Base-by-base conservation (phyloP, 805 yeast species). In the Naumovozyma castellii region DNA sequence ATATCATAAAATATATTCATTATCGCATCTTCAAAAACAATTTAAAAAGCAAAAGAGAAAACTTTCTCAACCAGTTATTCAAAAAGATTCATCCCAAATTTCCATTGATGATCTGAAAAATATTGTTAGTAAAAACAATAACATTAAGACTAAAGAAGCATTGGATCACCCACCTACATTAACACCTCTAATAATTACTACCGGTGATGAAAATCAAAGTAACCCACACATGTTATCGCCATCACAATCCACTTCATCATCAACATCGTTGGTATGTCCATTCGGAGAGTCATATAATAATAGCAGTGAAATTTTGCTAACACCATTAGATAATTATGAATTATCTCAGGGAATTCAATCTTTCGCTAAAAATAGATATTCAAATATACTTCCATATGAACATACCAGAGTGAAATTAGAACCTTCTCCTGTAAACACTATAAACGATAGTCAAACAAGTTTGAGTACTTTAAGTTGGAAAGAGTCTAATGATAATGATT, bases 321-420 rank as follows among this genome's bases (percentile, higher is more conserved):
- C 63, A 3, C 63, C 62, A 6, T 45, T 55, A 46, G 56, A 56
- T 39, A 44, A 48, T 38, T 60, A 60, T 37, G 56, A 52, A 36
- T 71, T 84, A 34, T 71, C 80, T 17, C 71, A 81, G 14, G 95
- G 94, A 1, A 76, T 86, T 31, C 90, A 83, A 56, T 73, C 77
- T 17, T 86, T 88, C 31, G 63, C 73, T 40, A 86, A 86, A 56
- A 86, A 87, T 59, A 65, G 97, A 46, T 87, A 87, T 66, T 79
- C 84, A 47, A 92, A 88, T 59, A 84, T 87, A 36, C 74, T 83
- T 49, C 87, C 94, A 4, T 87, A 76, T 59, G 94, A 84, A 53
- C 90, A 84, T 53, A 75, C 94, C 12, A 68, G 95, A 42, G 95
- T 88, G 16, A 75, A 56, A 37, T 41, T 62, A 35, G 53, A 51